Evolutionary conservation across 2,329 filamentous ascomycete genomes (phyloP).

Genomic region (Colletotrichum navitas): DNA sequence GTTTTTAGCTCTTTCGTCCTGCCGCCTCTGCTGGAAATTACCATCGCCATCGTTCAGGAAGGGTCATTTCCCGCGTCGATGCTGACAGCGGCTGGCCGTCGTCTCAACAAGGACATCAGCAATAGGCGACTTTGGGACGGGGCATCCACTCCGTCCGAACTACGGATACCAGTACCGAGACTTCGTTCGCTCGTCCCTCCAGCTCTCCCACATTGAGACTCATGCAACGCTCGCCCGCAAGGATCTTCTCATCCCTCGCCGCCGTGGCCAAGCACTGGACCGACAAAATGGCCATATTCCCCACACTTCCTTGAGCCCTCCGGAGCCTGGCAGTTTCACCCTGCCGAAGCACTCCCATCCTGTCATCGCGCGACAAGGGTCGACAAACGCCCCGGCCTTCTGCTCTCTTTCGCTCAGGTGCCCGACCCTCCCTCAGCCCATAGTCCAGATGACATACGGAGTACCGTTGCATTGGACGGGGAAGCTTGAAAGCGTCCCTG

Average conservation of each 20-base stretch:
- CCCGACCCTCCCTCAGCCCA: neutral
- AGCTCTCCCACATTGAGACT: slow-evolving; percentile 23
- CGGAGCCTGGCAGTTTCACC: slow-evolving; percentile 39
- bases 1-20: slow-evolving; percentile 15
- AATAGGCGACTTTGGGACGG: slow-evolving; percentile 16
- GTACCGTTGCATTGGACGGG: slow-evolving; percentile 31
- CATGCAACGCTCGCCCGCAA: slow-evolving; percentile 18
- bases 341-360: slow-evolving; percentile 37
- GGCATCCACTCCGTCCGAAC: slow-evolving; percentile 33
- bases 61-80: neutral
- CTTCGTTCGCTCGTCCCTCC: slow-evolving; percentile 1
- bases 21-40: slow-evolving; percentile 7
- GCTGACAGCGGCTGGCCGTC: neutral
- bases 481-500: slow-evolving; percentile 26
- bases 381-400: neutral
- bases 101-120: slow-evolving; percentile 25
- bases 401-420: neutral
- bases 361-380: slow-evolving; percentile 29
- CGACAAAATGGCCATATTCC: slow-evolving; percentile 37
- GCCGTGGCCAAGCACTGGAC: slow-evolving; percentile 29
- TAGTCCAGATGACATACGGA: slow-evolving; percentile 22
- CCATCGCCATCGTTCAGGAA: slow-evolving; percentile 8
- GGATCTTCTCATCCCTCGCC: slow-evolving; percentile 16
- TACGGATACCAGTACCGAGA: neutral
- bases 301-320: slow-evolving; percentile 30